Conservation (phyloP, 257 asterid genomes). For the Solanum bukasovii region DNA sequence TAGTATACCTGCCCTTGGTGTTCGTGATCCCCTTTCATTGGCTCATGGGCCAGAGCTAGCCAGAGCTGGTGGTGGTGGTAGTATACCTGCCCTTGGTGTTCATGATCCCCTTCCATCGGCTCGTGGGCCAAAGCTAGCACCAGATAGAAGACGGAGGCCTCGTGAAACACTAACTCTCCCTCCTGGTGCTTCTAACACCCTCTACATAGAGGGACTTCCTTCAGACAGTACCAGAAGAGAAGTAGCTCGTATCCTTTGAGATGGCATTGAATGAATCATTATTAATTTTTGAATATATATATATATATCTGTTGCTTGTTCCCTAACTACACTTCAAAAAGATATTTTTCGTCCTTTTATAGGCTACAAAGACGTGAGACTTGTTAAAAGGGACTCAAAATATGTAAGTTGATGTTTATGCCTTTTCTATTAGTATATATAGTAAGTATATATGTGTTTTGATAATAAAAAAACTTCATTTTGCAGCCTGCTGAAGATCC, state of each 20-base stretch:
- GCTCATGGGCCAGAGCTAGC: no score
- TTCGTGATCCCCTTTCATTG: no score
- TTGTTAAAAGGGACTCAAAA: constrained; percentile 41
- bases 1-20: no score
- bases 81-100: no score
- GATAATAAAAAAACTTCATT: not conserved
- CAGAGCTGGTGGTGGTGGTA: no score
- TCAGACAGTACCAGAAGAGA: constrained; percentile 36
- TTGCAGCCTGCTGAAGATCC: constrained; percentile 45
- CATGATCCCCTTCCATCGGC: no score
- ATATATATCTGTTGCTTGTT: not conserved
- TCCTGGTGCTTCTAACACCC: constrained; percentile 44
- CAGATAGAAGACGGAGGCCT: constrained; percentile 26
- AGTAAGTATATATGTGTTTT: not conserved
- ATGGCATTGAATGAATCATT: not conserved
- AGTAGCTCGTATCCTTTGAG: constrained; percentile 50
- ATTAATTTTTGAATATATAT: not conserved
- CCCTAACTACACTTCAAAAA: constrained; percentile 17
- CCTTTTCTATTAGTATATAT: not conserved
- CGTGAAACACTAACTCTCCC: constrained; percentile 37
- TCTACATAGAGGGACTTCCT: constrained; percentile 52
- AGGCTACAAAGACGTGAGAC: constrained; percentile 51
- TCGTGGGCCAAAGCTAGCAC: constrained; percentile 7
- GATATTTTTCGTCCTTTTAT: constrained; percentile 52
- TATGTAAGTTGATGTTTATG: constrained; percentile 17